phyloP scores from a whole-genome alignment of 202 grass and related monocot species.

The Schoenoplectus tabernaemontani region DNA sequence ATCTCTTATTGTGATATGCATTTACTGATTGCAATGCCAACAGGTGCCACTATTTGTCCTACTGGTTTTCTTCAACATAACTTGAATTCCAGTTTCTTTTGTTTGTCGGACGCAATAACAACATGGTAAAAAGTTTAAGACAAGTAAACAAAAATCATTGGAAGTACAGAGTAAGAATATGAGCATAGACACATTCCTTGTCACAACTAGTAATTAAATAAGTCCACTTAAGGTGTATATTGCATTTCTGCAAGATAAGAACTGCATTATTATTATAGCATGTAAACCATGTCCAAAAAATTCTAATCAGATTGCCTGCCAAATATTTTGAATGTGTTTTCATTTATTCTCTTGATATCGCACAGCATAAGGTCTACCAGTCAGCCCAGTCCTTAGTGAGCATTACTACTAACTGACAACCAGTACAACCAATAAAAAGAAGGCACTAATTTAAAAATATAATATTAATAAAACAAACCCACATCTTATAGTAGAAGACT shows the following conservation, averaged over 20 bases:
- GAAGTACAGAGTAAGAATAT: neutral
- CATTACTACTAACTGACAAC: neutral
- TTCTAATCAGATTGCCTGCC: neutral
- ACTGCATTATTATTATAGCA: neutral
- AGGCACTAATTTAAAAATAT: neutral
- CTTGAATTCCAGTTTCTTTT: neutral
- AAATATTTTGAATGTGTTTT: neutral
- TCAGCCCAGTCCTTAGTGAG: neutral
- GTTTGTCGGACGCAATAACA: neutral
- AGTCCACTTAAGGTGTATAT: neutral
- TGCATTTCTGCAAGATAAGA: neutral
- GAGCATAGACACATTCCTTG: neutral
- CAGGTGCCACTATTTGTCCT: neutral
- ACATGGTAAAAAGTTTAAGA: neutral
- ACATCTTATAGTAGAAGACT: slow-evolving; percentile 75
- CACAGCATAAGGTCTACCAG: neutral
- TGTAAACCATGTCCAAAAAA: neutral
- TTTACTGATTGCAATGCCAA: neutral
- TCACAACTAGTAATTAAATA: neutral
- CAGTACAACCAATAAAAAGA: neutral
- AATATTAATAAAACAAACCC: slow-evolving; percentile 13
- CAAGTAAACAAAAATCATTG: neutral
- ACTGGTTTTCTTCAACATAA: neutral
- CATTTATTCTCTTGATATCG: neutral
- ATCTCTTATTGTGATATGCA: neutral